Evolutionary conservation across 805 yeast genomes (phyloP), one percentile per base, ranked within the genome.

Genomic region (Starmerella floris): DNA sequence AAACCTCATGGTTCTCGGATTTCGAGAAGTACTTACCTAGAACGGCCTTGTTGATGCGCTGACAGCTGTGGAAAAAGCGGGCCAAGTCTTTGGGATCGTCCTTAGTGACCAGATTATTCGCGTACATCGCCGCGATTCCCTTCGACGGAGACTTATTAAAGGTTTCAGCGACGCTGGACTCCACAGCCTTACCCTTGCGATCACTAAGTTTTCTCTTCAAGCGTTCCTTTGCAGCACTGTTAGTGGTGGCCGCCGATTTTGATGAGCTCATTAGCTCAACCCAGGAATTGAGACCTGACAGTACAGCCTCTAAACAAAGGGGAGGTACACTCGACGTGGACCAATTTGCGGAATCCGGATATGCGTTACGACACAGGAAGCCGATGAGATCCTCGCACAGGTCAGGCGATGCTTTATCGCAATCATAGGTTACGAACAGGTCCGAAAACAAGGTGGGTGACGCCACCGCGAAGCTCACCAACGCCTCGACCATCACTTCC

Each of bases 291-390:
- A 87, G 66, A 43, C 80, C 76, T 2, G 82, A 70, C 20, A 88
- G 65, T 2, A 91, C 60, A 1, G 96, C 94, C 54, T 91, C 97
- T 40, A 91, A 65, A 54, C 97, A 88, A 6, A 85, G 72, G 0
- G 97, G 95, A 0, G 98, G 97, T 1, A 88, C 94, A 54, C 74
- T 79, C 31, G 81, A 83, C 0, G 95, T 82, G 0, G 94, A 78
- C 52, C 71, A 66, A 9, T 69, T 53, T 0, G 96, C 94, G 10
- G 88, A 73, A 56, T 85, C 94, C 0, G 97, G 94, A 35, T 83
- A 70, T 0, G 96, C 78, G 26, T 85, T 65, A 40, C 79, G 73
- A 41, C 94, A 76, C 41, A 91, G 67, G 36, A 79, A 73, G 36
- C 79, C 79, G 33, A 91, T 59, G 23, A 83, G 63, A 30, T 74